Evolutionary conservation across 345 rosid genomes (phyloP), one percentile per base, ranked within the genome.

Genomic region (Pugionium cornutum): DNA sequence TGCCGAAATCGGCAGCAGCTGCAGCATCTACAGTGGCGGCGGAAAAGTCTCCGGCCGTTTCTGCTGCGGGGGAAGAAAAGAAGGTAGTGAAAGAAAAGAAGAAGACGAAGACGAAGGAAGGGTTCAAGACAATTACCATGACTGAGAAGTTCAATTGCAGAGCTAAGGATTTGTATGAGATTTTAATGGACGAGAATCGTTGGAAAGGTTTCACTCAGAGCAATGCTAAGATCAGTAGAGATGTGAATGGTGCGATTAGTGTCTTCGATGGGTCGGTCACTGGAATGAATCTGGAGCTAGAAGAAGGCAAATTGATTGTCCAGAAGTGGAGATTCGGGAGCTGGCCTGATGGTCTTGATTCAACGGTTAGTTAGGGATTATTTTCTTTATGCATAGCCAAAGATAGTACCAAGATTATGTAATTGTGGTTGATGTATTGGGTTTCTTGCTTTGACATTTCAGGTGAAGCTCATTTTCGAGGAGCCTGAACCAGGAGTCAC

Each of bases 191-290:
- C 62, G 99, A 91, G 82, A 89, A 87, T 45, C 75, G 92, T 35
- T 94, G 99, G 99, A 94, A 83, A 60, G 99, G 99, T 5, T 94
- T 94, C 45, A 87, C 96, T 0, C 95, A 84, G 88, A 94, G 99
- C 40, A 85, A 85, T 79, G 97, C 97, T 4, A 84, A 62, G 82
- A 94, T 94, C 33, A 81, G 96, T 66, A 91, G 70, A 63, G 96
- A 88, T 33, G 96, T 91, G 46, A 89, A 92, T 18, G 97, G 99
- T 4, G 81, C 78, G 48, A 76, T 94, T 70, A 84, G 83, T 58
- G 79, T 94, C 2, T 94, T 94, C 32, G 99, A 94, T 81, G 99
- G 99, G 28, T 88, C 97, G 0, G 99, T 94, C 1, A 84, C 89
- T 0, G 99, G 97, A 9, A 69, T 28, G 43, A 84, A 83, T 68